Percentiles rank a stretch among this genome's conserved stretches.
Conservation (phyloP, 306 rosid species). For the Spatholobus suberectus region DNA sequence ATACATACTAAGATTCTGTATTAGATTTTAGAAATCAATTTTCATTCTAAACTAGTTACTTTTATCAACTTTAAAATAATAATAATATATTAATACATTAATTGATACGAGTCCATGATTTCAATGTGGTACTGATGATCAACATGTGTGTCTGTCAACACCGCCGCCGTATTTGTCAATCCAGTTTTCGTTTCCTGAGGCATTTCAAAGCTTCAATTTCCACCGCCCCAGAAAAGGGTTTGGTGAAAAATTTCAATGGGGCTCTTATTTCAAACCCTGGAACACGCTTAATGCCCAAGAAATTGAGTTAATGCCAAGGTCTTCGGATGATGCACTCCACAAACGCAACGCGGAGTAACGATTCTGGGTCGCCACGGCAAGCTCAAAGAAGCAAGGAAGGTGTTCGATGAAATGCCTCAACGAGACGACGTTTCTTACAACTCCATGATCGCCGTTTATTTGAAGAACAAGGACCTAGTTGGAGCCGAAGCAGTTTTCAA, state of each 20-base stretch:
- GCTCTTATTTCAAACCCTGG: neutral
- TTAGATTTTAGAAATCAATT: neutral
- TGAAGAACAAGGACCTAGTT: conserved; percentile 42
- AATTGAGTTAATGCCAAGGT: neutral
- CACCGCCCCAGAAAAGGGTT: conserved; percentile 9
- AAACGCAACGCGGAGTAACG: conserved; percentile 39
- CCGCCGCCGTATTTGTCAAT: neutral
- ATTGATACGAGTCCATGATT: neutral
- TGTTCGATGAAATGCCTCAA: conserved; percentile 50
- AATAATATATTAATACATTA: neutral
- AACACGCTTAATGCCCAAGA: neutral
- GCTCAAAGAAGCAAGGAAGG: conserved; percentile 46
- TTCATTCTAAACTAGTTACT: neutral
- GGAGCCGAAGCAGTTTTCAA: conserved; percentile 44
- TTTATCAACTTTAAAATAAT: neutral
- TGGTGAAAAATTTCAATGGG: neutral
- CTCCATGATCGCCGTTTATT: conserved; percentile 40
- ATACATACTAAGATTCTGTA: neutral
- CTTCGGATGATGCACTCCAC: neutral
- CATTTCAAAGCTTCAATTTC: conserved; percentile 34
- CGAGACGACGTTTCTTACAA: conserved; percentile 46
- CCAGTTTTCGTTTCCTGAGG: neutral
- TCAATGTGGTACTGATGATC: neutral
- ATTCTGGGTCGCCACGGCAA: conserved; percentile 38
- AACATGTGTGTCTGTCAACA: neutral